phyloP scores from a whole-genome alignment of 345 rosid species.

The Pistacia integerrima region DNA sequence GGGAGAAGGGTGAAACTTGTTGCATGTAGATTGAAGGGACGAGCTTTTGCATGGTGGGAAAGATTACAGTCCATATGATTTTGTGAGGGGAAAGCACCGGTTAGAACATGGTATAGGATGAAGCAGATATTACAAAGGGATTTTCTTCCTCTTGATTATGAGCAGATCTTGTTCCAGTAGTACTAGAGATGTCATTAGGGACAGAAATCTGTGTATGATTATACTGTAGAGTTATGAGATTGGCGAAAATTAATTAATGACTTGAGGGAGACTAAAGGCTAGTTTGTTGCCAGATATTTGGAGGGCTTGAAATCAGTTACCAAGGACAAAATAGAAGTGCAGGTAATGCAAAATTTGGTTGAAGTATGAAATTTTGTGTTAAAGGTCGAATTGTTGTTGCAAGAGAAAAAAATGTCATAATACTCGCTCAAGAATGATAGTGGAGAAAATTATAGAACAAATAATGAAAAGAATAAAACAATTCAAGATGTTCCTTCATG shows the following conservation, averaged over 20 bases:
- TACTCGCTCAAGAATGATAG: too few relatives aligned
- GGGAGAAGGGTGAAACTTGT: background rate
- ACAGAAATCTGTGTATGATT: background rate
- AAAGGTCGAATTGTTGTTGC: too few relatives aligned
- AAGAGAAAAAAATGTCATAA: too few relatives aligned
- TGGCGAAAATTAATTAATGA: background rate
- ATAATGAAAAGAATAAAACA: too few relatives aligned
- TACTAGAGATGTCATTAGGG: background rate
- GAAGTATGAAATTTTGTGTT: background rate
- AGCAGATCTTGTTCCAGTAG: background rate
- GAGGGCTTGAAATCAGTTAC: background rate
- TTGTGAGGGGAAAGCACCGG: background rate
- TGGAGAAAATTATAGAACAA: too few relatives aligned
- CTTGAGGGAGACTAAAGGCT: background rate
- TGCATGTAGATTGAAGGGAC: background rate
- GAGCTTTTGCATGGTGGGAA: slow-evolving; percentile 9
- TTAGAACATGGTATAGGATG: background rate
- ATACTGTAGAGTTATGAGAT: background rate
- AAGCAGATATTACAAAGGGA: background rate
- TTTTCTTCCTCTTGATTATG: background rate
- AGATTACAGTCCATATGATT: background rate
- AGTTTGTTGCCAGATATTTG: slow-evolving; percentile 9
- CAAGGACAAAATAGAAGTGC: background rate
- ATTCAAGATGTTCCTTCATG: background rate
- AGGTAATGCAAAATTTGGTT: background rate